Evolutionary conservation across 495 filamentous ascomycete species (phyloP).

Genomic region (Durotheca rogersii): DNA sequence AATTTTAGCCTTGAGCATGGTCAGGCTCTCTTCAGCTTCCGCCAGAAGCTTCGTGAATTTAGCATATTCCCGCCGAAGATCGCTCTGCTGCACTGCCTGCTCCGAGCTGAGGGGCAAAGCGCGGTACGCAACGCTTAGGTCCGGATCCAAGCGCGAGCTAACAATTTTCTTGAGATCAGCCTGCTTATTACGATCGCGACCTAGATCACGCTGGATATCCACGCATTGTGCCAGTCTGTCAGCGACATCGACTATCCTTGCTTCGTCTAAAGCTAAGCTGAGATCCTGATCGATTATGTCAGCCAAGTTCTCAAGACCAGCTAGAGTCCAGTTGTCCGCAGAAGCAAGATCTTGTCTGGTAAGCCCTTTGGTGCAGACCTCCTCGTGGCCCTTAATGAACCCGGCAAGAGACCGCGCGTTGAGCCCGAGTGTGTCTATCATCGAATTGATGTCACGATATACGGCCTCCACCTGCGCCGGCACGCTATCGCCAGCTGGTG

Average conservation of each 20-base stretch:
- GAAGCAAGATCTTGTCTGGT: slow-evolving; percentile 61
- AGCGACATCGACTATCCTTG: slow-evolving; percentile 62
- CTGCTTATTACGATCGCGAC: slow-evolving; percentile 66
- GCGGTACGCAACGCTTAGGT: slow-evolving; percentile 57
- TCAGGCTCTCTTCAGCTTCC: slow-evolving; percentile 78
- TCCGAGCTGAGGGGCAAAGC: slow-evolving; percentile 78
- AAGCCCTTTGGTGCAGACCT: slow-evolving; percentile 52
- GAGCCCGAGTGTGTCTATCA: slow-evolving; percentile 89
- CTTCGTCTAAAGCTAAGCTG: slow-evolving; percentile 58
- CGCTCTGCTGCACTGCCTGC: slow-evolving; percentile 76
- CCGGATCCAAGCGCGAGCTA: slow-evolving; percentile 60
- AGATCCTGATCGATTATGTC: slow-evolving; percentile 58
- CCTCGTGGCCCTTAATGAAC: slow-evolving; percentile 66
- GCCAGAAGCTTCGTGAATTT: slow-evolving; percentile 69
- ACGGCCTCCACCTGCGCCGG: slow-evolving; percentile 79
- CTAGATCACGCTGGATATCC: slow-evolving; percentile 62
- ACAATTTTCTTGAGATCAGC: slow-evolving; percentile 73
- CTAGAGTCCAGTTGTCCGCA: slow-evolving; percentile 65
- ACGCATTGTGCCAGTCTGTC: slow-evolving; percentile 62
- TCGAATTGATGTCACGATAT: slow-evolving; percentile 91
- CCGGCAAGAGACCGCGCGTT: slow-evolving; percentile 74
- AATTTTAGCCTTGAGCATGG: slow-evolving; percentile 76
- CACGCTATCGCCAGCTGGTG: slow-evolving; percentile 61
- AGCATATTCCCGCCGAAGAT: slow-evolving; percentile 69
- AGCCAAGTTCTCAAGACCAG: slow-evolving; percentile 66